phyloP scores from a whole-genome alignment of 2,329 filamentous ascomycete genomes.

The Cephalotrichum gorgonifer region DNA sequence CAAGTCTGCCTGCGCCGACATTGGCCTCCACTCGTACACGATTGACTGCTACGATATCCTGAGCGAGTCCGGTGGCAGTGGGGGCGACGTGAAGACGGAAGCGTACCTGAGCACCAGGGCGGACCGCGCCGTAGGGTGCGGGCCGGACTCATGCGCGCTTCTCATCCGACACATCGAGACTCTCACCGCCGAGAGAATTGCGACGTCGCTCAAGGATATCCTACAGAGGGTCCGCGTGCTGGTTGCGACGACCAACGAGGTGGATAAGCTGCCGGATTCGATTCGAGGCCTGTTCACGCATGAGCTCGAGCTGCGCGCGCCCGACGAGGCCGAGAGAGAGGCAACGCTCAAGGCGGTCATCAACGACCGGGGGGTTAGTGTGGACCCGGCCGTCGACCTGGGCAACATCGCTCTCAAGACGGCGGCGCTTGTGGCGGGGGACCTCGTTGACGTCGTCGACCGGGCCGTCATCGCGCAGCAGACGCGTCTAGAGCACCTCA shows the following conservation, averaged over 20 bases:
- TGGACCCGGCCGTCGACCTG: conserved; percentile 77
- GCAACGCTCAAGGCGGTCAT: conserved; percentile 74
- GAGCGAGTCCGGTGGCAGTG: conserved; percentile 73
- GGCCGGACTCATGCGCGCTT: conserved; percentile 69
- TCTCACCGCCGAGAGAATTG: conserved; percentile 82
- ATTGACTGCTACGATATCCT: conserved; percentile 92
- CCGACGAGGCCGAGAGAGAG: conserved; percentile 86
- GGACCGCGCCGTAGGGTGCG: conserved; percentile 82
- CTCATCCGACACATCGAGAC: conserved; percentile 88
- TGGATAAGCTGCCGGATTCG: conserved; percentile 87
- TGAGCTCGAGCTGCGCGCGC: conserved; percentile 86
- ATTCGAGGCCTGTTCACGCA: conserved; percentile 89
- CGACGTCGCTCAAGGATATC: conserved; percentile 73
- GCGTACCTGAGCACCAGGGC: conserved; percentile 79
- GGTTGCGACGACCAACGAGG: conserved; percentile 87
- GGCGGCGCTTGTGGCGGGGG: conserved; percentile 86
- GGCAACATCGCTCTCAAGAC: conserved; percentile 85
- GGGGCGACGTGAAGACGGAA: conserved; percentile 88
- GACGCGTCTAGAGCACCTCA: conserved; percentile 65
- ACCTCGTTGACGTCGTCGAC: conserved; percentile 89
- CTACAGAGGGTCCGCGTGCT: conserved; percentile 70
- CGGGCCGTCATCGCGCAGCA: conserved; percentile 71
- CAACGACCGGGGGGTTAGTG: conserved; percentile 61
- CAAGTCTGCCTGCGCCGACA: conserved; percentile 68
- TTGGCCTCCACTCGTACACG: conserved; percentile 79